These are phyloP conservation scores for Kuraishia floccosa DNA, from an alignment of 805 yeast genomes.

Conservation along the genomic window DNA sequence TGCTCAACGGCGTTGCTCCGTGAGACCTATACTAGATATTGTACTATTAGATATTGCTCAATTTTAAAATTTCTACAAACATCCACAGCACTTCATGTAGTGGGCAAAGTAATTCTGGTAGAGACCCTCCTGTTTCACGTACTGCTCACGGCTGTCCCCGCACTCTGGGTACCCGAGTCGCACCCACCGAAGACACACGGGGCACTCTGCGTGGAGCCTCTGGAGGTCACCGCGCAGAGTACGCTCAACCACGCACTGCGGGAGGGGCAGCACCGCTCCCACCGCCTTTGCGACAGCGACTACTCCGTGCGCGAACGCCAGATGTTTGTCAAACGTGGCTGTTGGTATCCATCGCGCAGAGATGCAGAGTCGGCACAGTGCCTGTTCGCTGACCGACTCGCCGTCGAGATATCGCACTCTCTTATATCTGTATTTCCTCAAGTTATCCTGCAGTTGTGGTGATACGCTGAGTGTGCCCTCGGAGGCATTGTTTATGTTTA, in stretches of 20 bases:
- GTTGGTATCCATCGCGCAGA: not conserved
- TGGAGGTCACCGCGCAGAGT: not conserved
- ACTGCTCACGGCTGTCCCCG: slow-evolving; percentile 1
- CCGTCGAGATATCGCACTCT: no score
- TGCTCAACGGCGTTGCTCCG: slow-evolving; percentile 15
- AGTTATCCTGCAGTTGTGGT: no score
- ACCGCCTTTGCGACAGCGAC: not conserved
- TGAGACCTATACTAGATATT: slow-evolving; percentile 1
- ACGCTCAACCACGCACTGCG: not conserved
- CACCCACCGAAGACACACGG: slow-evolving; percentile 1
- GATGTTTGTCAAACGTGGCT: not conserved
- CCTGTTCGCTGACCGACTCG: no score
- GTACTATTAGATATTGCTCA: not conserved
- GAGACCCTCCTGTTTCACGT: slow-evolving; percentile 6
- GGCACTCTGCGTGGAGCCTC: slow-evolving; percentile 1
- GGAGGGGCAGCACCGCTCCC: slow-evolving; percentile 1
- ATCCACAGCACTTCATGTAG: slow-evolving; percentile 7
- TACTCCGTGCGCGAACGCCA: not conserved
- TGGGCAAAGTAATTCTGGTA: slow-evolving; percentile 13
- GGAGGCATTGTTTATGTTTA: no score
- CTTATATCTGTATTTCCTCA: no score
- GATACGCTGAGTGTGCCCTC: no score
- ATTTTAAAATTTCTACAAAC: not conserved
- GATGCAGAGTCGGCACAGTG: not conserved
- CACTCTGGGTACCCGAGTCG: not conserved